A percentile compares a stretch with the other conserved stretches of the same genome.
phyloP scores from a whole-genome alignment of 225 moss, liverwort and hornwort species.

The Sphagnum contortum region DNA sequence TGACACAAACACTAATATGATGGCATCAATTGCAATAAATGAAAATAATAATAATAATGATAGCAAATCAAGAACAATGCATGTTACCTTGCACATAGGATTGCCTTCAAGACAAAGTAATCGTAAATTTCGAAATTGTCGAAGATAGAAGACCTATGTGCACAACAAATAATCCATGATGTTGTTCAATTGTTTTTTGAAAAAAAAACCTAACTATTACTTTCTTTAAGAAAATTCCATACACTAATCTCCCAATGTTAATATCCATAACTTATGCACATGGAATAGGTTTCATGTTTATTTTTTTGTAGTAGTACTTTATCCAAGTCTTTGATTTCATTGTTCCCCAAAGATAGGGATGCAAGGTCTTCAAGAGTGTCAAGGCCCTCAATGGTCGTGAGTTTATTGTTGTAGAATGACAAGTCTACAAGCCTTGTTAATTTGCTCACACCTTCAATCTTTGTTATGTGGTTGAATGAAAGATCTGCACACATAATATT shows the following conservation, averaged over 20 bases:
- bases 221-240: no score
- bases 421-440: constrained; percentile 64
- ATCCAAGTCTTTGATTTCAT: constrained; percentile 70
- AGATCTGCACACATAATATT: constrained; percentile 54
- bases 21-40: no score
- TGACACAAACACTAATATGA: no score
- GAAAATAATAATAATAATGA: no score
- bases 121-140: constrained; percentile 67
- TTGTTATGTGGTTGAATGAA: constrained; percentile 80
- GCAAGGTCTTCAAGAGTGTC: constrained; percentile 61
- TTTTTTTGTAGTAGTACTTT: constrained; percentile 28
- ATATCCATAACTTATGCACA: neutral
- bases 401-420: constrained; percentile 75
- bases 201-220: no score
- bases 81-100: constrained; percentile 66
- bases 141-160: constrained; percentile 55
- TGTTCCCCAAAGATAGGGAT: constrained; percentile 77
- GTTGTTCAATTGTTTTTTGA: no score
- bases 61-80: no score
- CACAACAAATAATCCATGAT: no score
- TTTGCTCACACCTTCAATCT: constrained; percentile 69
- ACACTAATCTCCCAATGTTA: no score
- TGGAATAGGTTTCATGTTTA: neutral
- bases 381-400: constrained; percentile 62
- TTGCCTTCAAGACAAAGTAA: constrained; percentile 78